Base-by-base conservation (phyloP, 1,284 basidiomycete genomes). In the Heterobasidion occidentale region DNA sequence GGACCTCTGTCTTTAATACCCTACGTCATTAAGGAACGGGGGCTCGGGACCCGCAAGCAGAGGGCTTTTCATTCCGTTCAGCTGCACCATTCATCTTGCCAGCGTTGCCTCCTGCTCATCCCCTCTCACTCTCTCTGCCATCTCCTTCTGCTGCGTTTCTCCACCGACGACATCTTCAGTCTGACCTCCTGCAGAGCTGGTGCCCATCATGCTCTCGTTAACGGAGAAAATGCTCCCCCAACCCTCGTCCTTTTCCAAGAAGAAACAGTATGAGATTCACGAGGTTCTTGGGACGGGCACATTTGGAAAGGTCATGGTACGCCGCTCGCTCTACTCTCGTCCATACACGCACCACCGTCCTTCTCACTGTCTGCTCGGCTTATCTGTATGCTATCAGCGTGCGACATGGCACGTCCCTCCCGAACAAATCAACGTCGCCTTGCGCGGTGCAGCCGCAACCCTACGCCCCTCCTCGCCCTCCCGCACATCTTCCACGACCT, bases 251-350 rank as follows among this genome's bases (percentile, higher is more conserved):
- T 94, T 91, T 67, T 72, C 71, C 64, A 94, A 94, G 78, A 94
- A 94, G 76, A 89, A 86, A 67, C 73, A 81, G 20, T 92, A 91
- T 64, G 83, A 87, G 60, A 74, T 89, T 1, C 84, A 88, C 56
- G 78, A 86, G 42, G 76, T 85, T 14, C 74, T 95, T 2, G 93
- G 93, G 6, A 78, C 78, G 46, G 92, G 92, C 3, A 86, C 89
- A 0, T 95, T 94, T 70, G 92, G 92, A 44, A 90, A 91, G 69
- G 92, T 95, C 52, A 77, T 92, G 75, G 77, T 95, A 74, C 74
- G 81, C 74, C 55, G 68, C n/a, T 56, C 55, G 11, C 7, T 14
- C 27, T 7, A 19, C 19, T 27, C 42, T 4, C 42, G 17, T 1
- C 6, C 12, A 4, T 8, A 17, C 17, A 9, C 7, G 54, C 55